Evolutionary conservation across 108 stramenopile species (phyloP).

Genomic region (Fragilariopsis cylindrus): DNA sequence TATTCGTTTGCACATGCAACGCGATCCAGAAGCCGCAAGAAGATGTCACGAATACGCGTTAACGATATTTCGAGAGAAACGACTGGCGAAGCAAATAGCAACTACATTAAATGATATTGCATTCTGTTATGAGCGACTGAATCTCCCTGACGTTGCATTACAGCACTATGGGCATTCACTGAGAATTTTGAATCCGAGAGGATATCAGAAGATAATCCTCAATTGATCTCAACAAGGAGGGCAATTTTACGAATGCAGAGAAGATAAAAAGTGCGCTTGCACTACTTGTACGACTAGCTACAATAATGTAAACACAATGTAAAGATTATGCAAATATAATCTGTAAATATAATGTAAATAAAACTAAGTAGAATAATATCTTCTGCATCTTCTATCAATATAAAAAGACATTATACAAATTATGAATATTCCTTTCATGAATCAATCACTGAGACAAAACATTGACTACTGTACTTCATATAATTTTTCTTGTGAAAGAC

Average conservation of each 20-base stretch:
- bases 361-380: not conserved
- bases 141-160: slow-evolving; percentile 15
- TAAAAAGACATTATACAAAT: too few relatives aligned
- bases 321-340: not conserved
- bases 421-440: too few relatives aligned
- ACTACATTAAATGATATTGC: slow-evolving; percentile 32
- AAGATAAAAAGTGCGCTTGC: not conserved
- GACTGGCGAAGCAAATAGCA: slow-evolving; percentile 15
- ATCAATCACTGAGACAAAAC: too few relatives aligned
- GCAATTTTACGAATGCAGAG: slow-evolving; percentile 16
- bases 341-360: not conserved
- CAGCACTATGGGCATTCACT: slow-evolving; percentile 21
- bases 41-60: slow-evolving; percentile 34
- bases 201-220: slow-evolving; percentile 12
- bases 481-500: too few relatives aligned
- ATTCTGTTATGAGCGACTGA: slow-evolving; percentile 27
- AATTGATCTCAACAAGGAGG: slow-evolving; percentile 17
- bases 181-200: slow-evolving; percentile 5
- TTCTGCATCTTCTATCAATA: too few relatives aligned
- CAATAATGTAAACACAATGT: not conserved
- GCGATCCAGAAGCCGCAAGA: slow-evolving; percentile 23
- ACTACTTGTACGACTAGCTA: not conserved
- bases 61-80: not conserved
- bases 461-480: too few relatives aligned
- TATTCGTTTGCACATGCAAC: slow-evolving; percentile 41